phyloP scores from a whole-genome alignment of 1,139 yeast species.

The Meyerozyma athensensis region DNA sequence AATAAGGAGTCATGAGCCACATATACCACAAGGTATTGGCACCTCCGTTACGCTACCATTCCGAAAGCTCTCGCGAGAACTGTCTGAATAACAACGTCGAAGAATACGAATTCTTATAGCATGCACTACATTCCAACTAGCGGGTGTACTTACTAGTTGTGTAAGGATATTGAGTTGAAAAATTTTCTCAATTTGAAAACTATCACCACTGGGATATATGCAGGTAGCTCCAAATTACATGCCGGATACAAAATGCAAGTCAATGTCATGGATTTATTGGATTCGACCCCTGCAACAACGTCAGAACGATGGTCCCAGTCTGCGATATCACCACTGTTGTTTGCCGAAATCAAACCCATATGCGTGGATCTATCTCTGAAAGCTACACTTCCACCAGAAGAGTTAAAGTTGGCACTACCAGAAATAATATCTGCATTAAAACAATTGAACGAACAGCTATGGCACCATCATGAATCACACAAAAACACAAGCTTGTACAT shows the following conservation, averaged over 20 bases:
- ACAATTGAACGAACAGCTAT: constrained; percentile 11
- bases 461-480: constrained; percentile 15
- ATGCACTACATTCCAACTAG: background rate
- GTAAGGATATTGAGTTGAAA: background rate
- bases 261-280: too few relatives aligned
- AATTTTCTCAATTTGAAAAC: background rate
- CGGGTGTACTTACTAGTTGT: constrained; percentile 2
- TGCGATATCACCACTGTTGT: constrained; percentile 10
- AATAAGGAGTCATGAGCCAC: constrained; percentile 7
- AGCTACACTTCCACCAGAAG: constrained; percentile 14
- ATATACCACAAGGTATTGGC: constrained; percentile 1
- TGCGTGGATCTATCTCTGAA: constrained; percentile 12
- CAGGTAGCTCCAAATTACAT: background rate
- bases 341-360: constrained; percentile 8
- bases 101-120: constrained; percentile 1
- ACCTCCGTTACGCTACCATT: background rate
- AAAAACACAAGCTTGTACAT: constrained; percentile 15
- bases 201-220: background rate
- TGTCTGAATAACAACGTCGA: background rate
- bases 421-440: constrained; percentile 11
- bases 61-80: background rate
- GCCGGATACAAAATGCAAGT: too few relatives aligned
- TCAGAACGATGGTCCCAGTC: background rate
- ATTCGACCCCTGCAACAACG: too few relatives aligned
- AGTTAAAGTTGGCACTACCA: constrained; percentile 13